Evolutionary conservation across 352 stramenopile species (phyloP).

Genomic region (Phytophthora colocasiae): DNA sequence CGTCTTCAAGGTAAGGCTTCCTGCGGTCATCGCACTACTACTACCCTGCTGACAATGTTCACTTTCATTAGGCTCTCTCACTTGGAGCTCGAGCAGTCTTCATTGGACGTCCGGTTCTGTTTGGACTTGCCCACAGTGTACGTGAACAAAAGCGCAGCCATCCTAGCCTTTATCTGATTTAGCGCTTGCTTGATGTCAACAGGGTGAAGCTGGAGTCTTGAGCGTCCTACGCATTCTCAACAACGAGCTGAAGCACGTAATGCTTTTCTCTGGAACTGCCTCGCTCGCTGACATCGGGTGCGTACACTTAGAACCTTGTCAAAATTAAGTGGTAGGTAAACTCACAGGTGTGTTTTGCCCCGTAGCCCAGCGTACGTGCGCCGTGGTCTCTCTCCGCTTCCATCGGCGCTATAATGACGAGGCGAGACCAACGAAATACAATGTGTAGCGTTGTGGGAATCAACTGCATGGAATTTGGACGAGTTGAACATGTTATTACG

Average conservation of each 20-base stretch:
- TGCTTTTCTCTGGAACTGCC: constrained; percentile 84
- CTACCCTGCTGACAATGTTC: neutral
- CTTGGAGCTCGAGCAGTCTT: constrained; percentile 94
- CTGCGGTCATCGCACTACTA: neutral
- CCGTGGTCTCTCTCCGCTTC: constrained; percentile 27
- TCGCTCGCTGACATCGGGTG: constrained; percentile 68
- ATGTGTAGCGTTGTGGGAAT: neutral
- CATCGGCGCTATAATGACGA: constrained; percentile 27
- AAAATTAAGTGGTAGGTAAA: neutral
- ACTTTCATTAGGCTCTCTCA: constrained; percentile 52
- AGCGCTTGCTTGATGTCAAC: constrained; percentile 1
- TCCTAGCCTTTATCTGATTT: neutral
- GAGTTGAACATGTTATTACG: constrained; percentile 12
- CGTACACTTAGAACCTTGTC: constrained; percentile 4
- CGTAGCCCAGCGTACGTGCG: constrained; percentile 31
- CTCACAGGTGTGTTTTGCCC: neutral
- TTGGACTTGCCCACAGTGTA: constrained; percentile 92
- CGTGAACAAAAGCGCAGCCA: neutral
- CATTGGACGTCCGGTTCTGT: constrained; percentile 95
- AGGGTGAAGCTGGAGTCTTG: constrained; percentile 84
- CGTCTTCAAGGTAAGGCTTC: constrained; percentile 88
- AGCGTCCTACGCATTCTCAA: constrained; percentile 92
- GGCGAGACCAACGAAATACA: constrained; percentile 12
- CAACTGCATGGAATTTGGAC: constrained; percentile 2
- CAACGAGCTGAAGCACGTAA: constrained; percentile 92